These are phyloP conservation scores for Pichia sp. DNA, from an alignment of 1,139 yeast genomes.

Conservation along the genomic window DNA sequence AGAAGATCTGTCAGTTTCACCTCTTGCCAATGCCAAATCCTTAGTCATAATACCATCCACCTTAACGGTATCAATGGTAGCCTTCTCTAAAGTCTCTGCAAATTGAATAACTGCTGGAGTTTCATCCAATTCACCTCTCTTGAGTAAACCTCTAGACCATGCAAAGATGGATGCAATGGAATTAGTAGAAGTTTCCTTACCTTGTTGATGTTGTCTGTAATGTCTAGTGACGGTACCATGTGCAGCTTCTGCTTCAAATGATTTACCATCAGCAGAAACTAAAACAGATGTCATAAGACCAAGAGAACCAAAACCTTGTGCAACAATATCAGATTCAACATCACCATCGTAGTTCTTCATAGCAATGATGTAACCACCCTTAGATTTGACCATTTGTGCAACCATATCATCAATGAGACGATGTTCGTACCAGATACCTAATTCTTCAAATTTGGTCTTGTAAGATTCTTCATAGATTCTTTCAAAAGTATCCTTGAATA, in stretches of 20 bases:
- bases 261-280: slow-evolving; percentile 81
- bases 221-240: slow-evolving; percentile 88
- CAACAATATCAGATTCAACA: slow-evolving; percentile 79
- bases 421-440: slow-evolving; percentile 74
- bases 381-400: slow-evolving; percentile 80
- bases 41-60: slow-evolving; percentile 75
- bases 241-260: slow-evolving; percentile 80
- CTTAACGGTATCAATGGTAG: slow-evolving; percentile 66
- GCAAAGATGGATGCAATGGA: slow-evolving; percentile 83
- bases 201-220: slow-evolving; percentile 76
- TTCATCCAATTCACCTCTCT: slow-evolving; percentile 69
- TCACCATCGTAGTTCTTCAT: slow-evolving; percentile 84
- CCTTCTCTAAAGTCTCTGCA: slow-evolving; percentile 58
- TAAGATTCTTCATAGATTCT: slow-evolving; percentile 53
- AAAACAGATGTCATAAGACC: slow-evolving; percentile 81
- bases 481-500: slow-evolving; percentile 75
- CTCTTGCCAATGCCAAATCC: slow-evolving; percentile 66
- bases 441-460: slow-evolving; percentile 49
- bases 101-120: slow-evolving; percentile 67
- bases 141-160: slow-evolving; percentile 79
- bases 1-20: slow-evolving; percentile 25
- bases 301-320: slow-evolving; percentile 80
- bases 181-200: slow-evolving; percentile 78
- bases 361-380: slow-evolving; percentile 79
- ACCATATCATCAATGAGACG: slow-evolving; percentile 85